A percentile compares a stretch with the other conserved stretches of the same genome.
These are phyloP conservation scores for Psilocybe azurescens DNA, from an alignment of 768 basidiomycete genomes.

Conservation along the genomic window DNA sequence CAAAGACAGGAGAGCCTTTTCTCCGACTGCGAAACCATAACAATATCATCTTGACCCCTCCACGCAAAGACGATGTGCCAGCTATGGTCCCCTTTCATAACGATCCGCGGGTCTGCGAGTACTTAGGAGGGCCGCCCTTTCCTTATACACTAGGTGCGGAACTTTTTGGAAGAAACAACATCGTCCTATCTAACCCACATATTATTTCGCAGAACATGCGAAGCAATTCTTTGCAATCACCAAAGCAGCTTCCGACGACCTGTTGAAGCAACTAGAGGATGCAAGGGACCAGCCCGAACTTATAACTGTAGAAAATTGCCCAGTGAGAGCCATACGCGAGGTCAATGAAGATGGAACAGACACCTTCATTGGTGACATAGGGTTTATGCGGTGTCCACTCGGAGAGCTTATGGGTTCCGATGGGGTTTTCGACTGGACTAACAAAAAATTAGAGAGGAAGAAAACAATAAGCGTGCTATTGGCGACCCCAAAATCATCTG, in stretches of 20 bases:
- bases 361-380: conserved; percentile 54
- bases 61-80: conserved; percentile 50
- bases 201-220: conserved; percentile 38
- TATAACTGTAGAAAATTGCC: conserved; percentile 47
- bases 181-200: background rate
- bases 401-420: conserved; percentile 26
- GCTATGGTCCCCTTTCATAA: conserved; percentile 47
- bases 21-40: conserved; percentile 54
- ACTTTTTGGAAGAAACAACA: background rate
- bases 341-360: conserved; percentile 62
- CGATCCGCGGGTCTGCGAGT: conserved; percentile 50
- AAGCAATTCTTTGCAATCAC: conserved; percentile 11
- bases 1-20: conserved; percentile 46
- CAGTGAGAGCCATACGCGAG: conserved; percentile 58
- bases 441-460: conserved; percentile 38
- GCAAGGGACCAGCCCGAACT: conserved; percentile 27
- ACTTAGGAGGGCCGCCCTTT: conserved; percentile 52
- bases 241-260: conserved; percentile 32
- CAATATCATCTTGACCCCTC: conserved; percentile 65
- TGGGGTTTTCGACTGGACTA: conserved; percentile 36
- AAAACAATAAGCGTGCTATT: conserved; percentile 43
- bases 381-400: conserved; percentile 34
- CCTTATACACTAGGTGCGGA: conserved; percentile 52
- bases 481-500: conserved; percentile 66
- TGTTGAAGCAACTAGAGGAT: conserved; percentile 36